These are phyloP conservation scores for Pseudogymnoascus sp. DNA, from an alignment of 2,329 filamentous ascomycete species.

Conservation along the genomic window DNA sequence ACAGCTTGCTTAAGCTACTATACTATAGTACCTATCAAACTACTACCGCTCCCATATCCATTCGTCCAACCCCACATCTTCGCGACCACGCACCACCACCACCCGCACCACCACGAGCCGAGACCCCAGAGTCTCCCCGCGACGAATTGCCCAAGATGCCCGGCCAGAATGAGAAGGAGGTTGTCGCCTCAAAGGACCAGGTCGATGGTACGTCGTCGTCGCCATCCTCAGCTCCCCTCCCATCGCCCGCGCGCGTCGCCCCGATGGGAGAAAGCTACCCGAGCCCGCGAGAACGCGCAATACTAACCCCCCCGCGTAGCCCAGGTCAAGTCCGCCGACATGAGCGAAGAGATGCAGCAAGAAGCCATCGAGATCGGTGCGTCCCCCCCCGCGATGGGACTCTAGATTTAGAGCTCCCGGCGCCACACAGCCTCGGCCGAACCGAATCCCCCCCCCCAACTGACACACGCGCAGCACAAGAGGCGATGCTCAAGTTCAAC, in stretches of 20 bases:
- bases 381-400: conserved; percentile 33
- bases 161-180: conserved; percentile 18
- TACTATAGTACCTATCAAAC: conserved; percentile 1
- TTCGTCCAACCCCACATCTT: background rate
- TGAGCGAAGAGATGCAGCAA: conserved; percentile 97
- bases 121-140: conserved; percentile 1
- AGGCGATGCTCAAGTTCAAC: conserved; percentile 62
- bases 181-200: conserved; percentile 18
- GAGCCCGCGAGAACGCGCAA: background rate
- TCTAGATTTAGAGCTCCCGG: conserved; percentile 58
- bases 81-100: background rate
- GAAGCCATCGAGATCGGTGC: conserved; percentile 93
- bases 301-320: conserved; percentile 42
- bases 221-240: background rate
- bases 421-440: background rate
- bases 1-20: background rate
- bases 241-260: conserved; percentile 11
- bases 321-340: conserved; percentile 96
- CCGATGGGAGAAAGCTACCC: background rate
- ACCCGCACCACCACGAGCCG: background rate
- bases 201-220: conserved; percentile 23
- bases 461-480: conserved; percentile 45
- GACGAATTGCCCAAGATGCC: conserved; percentile 18
- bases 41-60: background rate
- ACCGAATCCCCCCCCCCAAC: conserved; percentile 12